Evolutionary conservation across 2,329 filamentous ascomycete species (phyloP).

Genomic region (Myriosclerotinia curreyana): DNA sequence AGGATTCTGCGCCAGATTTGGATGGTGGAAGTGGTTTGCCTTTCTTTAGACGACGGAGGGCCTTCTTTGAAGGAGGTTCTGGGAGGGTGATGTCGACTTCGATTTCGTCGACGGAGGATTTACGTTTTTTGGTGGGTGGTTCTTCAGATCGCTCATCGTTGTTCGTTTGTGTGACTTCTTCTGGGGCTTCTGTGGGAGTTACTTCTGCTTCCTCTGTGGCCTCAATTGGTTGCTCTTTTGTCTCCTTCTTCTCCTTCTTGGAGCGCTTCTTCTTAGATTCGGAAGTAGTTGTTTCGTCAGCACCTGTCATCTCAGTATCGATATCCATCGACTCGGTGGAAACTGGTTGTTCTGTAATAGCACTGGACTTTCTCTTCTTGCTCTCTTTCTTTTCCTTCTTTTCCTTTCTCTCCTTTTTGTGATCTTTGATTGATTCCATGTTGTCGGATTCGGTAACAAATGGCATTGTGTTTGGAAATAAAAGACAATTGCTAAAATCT

Average conservation of each 20-base stretch:
- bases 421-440: slow-evolving; percentile 6
- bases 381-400: slow-evolving; percentile 17
- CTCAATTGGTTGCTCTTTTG: background rate
- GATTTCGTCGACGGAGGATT: slow-evolving; percentile 65
- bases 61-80: slow-evolving; percentile 93
- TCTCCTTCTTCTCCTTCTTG: slow-evolving; percentile 20
- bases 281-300: background rate
- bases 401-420: slow-evolving; percentile 8
- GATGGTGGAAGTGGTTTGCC: slow-evolving; percentile 55
- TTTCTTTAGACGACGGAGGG: slow-evolving; percentile 85
- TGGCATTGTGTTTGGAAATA: slow-evolving; percentile 11
- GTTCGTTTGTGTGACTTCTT: slow-evolving; percentile 13
- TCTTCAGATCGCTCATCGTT: slow-evolving; percentile 23
- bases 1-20: slow-evolving; percentile 43
- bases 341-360: slow-evolving; percentile 17
- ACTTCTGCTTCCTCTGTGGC: background rate
- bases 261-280: slow-evolving; percentile 26
- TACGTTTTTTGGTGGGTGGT: slow-evolving; percentile 60
- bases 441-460: slow-evolving; percentile 14
- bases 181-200: background rate
- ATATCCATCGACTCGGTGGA: slow-evolving; percentile 9
- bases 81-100: slow-evolving; percentile 88
- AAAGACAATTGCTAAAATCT: background rate
- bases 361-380: slow-evolving; percentile 31
- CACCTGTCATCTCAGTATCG: slow-evolving; percentile 9